These are phyloP conservation scores for Macadamia integrifolia DNA, from an alignment of 164 flowering plant genomes.

Conservation along the genomic window DNA sequence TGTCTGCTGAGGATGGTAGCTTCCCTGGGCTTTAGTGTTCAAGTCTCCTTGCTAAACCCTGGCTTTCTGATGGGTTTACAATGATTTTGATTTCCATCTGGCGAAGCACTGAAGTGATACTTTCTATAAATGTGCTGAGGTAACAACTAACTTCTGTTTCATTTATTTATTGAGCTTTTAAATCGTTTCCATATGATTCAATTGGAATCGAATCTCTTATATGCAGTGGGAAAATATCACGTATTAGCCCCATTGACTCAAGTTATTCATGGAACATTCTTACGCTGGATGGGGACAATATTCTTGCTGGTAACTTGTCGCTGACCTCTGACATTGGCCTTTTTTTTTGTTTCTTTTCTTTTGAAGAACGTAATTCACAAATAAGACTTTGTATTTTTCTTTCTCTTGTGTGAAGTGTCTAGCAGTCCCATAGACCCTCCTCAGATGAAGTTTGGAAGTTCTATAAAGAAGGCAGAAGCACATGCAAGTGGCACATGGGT, in stretches of 20 bases:
- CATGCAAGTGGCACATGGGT: constrained; percentile 40
- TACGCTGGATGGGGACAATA: constrained; percentile 70
- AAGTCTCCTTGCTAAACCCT: constrained; percentile 51
- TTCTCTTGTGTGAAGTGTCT: constrained; percentile 42
- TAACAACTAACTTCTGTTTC: constrained; percentile 20
- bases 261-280: constrained; percentile 67
- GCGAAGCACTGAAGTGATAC: constrained; percentile 66
- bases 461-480: constrained; percentile 21
- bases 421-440: constrained; percentile 84
- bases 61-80: constrained; percentile 89
- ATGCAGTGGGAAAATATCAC: constrained; percentile 57
- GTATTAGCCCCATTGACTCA: constrained; percentile 61
- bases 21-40: constrained; percentile 88
- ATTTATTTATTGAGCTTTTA: not conserved
- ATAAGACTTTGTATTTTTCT: not conserved
- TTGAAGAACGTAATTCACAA: not conserved
- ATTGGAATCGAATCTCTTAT: constrained; percentile 7
- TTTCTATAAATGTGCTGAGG: constrained; percentile 80
- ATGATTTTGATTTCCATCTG: constrained; percentile 75
- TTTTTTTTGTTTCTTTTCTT: not conserved
- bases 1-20: constrained; percentile 59
- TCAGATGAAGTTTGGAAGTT: constrained; percentile 61
- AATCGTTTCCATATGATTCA: constrained; percentile 2
- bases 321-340: not conserved
- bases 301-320: constrained; percentile 68